These are phyloP conservation scores for Apiotrichum akiyoshidainum DNA, from an alignment of 1,284 basidiomycete genomes.

Conservation along the genomic window DNA sequence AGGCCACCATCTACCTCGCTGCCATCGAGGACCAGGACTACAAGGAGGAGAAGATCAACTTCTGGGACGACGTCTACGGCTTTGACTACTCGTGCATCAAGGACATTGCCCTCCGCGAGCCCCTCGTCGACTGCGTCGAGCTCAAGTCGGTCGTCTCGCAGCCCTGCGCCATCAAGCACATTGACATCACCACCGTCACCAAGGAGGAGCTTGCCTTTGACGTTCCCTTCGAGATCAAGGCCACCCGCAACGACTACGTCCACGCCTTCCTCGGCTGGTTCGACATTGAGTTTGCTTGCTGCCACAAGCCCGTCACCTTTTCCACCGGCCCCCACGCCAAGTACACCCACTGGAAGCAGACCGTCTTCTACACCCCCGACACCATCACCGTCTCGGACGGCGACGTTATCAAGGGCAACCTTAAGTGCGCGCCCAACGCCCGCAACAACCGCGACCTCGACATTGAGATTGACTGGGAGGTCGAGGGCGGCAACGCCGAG, in stretches of 20 bases:
- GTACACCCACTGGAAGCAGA: conserved; percentile 98
- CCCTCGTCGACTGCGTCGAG: conserved; percentile 96
- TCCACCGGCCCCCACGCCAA: conserved; percentile 93
- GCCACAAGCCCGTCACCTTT: conserved; percentile 93
- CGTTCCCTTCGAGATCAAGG: conserved; percentile 73
- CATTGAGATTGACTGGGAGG: conserved; percentile 72
- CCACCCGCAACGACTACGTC: conserved; percentile 88
- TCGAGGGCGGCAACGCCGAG: conserved; percentile 46
- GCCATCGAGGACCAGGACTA: conserved; percentile 99
- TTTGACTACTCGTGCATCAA: conserved; percentile 99
- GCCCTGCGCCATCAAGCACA: conserved; percentile 83
- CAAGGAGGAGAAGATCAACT: conserved; percentile 99
- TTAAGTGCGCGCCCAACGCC: conserved; percentile 78
- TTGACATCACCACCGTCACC: conserved; percentile 85
- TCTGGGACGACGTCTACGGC: conserved; percentile 99
- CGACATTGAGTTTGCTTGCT: conserved; percentile 92
- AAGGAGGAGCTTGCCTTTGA: conserved; percentile 93
- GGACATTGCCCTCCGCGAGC: conserved; percentile 94
- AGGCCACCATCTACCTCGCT: conserved; percentile 86
- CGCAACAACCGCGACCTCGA: conserved; percentile 91
- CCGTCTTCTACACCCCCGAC: conserved; percentile 90
- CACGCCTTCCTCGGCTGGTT: conserved; percentile 99
- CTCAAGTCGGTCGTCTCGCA: conserved; percentile 86
- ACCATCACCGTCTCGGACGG: conserved; percentile 60
- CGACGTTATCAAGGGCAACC: conserved; percentile 66